These are phyloP conservation scores for Aspergillus cejpii DNA, from an alignment of 2,329 filamentous ascomycete species.

Conservation along the genomic window DNA sequence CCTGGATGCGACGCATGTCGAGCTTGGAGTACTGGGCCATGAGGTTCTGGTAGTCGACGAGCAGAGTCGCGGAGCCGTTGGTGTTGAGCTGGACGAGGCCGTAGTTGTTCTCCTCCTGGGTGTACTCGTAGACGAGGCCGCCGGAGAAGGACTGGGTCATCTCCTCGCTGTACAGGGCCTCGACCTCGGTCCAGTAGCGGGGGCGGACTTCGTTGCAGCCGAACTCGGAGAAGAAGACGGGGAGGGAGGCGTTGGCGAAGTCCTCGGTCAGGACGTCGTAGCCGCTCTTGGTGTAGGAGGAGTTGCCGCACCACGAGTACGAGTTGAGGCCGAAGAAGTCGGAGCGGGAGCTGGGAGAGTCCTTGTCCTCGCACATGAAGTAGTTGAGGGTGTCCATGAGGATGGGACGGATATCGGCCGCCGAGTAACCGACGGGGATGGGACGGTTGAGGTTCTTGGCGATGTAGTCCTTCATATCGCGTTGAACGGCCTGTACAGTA, in stretches of 20 bases:
- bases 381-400: conserved; percentile 56
- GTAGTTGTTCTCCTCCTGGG: conserved; percentile 44
- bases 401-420: conserved; percentile 57
- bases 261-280: conserved; percentile 54
- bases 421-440: conserved; percentile 63
- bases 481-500: conserved; percentile 55
- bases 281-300: conserved; percentile 48
- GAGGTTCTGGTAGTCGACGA: conserved; percentile 65
- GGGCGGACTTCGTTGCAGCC: conserved; percentile 56
- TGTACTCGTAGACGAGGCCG: conserved; percentile 50
- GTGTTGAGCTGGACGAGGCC: conserved; percentile 56
- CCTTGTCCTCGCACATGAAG: conserved; percentile 50
- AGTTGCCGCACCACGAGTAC: conserved; percentile 61
- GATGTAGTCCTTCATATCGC: conserved; percentile 64
- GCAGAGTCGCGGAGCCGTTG: conserved; percentile 53
- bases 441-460: conserved; percentile 49
- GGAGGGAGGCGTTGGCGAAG: conserved; percentile 53
- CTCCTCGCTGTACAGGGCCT: conserved; percentile 52
- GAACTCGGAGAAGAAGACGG: conserved; percentile 62
- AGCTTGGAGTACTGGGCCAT: conserved; percentile 68
- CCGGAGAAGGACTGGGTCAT: conserved; percentile 56
- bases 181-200: conserved; percentile 56
- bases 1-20: conserved; percentile 62
- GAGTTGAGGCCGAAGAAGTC: conserved; percentile 63
- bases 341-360: conserved; percentile 47